These are phyloP conservation scores for Phylloporus sp. DNA, from an alignment of 768 basidiomycete species.

Conservation along the genomic window DNA sequence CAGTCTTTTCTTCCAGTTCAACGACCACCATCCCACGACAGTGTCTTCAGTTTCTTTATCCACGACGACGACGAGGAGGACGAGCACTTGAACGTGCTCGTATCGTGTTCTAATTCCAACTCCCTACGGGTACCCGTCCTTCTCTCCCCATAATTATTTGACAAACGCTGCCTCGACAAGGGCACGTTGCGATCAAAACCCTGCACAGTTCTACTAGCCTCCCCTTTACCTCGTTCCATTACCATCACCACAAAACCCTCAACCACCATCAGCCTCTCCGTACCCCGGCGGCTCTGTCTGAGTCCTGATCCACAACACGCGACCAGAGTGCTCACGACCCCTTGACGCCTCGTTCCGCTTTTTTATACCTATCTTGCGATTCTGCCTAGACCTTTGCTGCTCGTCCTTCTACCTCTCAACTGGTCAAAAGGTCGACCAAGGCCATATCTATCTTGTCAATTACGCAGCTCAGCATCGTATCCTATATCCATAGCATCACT, in stretches of 20 bases:
- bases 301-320: constrained; percentile 36
- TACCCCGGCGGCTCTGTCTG: constrained; percentile 26
- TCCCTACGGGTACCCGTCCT: constrained; percentile 16
- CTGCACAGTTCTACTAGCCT: constrained; percentile 48
- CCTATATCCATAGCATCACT: constrained; percentile 41
- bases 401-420: constrained; percentile 33
- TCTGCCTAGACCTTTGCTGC: constrained; percentile 37
- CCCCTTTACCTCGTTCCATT: constrained; percentile 56
- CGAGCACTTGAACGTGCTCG: constrained; percentile 17
- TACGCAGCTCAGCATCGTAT: constrained; percentile 38
- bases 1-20: constrained; percentile 17
- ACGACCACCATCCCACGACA: constrained; percentile 19
- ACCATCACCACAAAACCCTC: constrained; percentile 35
- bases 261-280: constrained; percentile 32
- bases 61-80: constrained; percentile 14
- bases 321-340: constrained; percentile 52
- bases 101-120: constrained; percentile 20
- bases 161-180: constrained; percentile 51
- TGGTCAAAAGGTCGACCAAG: constrained; percentile 35
- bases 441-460: constrained; percentile 38
- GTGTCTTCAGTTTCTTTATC: constrained; percentile 4
- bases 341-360: constrained; percentile 43
- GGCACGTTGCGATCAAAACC: constrained; percentile 83
- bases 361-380: constrained; percentile 56
- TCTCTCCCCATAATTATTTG: constrained; percentile 37